Base-by-base conservation (phyloP, 2,329 filamentous ascomycete genomes). In the Raffaelea arxii region DNA sequence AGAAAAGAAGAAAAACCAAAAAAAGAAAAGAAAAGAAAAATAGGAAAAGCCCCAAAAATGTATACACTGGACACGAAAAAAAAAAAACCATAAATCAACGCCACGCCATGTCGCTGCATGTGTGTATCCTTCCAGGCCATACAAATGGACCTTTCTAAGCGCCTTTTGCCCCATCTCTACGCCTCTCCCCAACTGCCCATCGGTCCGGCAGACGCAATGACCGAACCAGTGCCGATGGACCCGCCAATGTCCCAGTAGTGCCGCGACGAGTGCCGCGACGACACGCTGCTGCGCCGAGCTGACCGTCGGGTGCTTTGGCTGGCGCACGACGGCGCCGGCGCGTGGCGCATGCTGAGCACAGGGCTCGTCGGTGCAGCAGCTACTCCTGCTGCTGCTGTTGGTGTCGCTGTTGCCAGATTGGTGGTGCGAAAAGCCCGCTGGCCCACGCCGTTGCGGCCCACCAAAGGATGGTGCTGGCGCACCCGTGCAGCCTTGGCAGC, bases 231-330 rank as follows among this genome's bases (percentile, higher is more conserved):
- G 2, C 85, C 86, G 22, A 88, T 75, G 55, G 81, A 89, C 6
- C 80, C 85, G 23, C 87, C 87, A 53, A 95, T 78, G 62, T 95
- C 90, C 90, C 90, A 96, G 63, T 94, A 96, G 60, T 94, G 87
- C 45, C 88, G 71, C 40, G 82, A 86, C 39, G 85, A 90, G 27
- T 92, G 86, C 48, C 88, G 69, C 45, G 83, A 87, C 36, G 85
- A 90, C 25, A 79, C 75, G 53, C 78, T 82, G 56, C 80, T 86
- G 44, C 76, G 71, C 56, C 74, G 72, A 35, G 78, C 81, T 27
- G 79, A 86, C 55, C 82, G 80, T 61, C 84, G 82, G 7, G 86
- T 87, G 62, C 86, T 94, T 65, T 94, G 87, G 59, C 86, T 94
- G 4, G 87, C 88, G 62, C 88, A 94, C 62, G 86, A 94, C 49